These are phyloP conservation scores for Willaertia magna DNA, from an alignment of 208 protist genomes.

Conservation along the genomic window DNA sequence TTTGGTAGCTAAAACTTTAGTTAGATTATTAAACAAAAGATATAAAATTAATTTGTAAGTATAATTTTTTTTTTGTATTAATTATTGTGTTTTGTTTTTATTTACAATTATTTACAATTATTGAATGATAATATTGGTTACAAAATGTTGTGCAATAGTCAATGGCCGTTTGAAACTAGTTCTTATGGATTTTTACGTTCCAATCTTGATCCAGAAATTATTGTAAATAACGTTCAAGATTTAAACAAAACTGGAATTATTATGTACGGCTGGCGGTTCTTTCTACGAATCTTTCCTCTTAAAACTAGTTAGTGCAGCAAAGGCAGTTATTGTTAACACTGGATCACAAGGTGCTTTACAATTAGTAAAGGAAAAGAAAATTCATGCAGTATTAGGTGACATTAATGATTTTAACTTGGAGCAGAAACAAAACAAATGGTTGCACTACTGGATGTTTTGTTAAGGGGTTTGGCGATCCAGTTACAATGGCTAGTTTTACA, in stretches of 20 bases:
- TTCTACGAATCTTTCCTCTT: neutral
- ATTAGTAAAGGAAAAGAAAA: neutral
- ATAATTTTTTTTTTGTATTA: neutral
- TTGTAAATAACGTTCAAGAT: neutral
- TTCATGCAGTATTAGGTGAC: neutral
- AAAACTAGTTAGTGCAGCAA: neutral
- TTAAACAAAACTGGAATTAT: neutral
- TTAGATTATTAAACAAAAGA: neutral
- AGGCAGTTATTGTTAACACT: neutral
- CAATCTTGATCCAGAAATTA: neutral
- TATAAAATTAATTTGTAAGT: neutral
- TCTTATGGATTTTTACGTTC: neutral
- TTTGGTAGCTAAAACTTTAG: too few species aligned
- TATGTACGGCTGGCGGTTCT: neutral
- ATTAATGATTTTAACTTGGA: neutral
- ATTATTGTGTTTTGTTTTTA: too few species aligned
- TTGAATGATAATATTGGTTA: too few species aligned
- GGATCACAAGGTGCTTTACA: neutral
- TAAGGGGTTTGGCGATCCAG: neutral
- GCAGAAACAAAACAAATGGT: neutral
- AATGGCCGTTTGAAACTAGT: too few species aligned
- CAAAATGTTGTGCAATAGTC: neutral
- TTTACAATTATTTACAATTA: too few species aligned
- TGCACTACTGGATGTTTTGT: neutral
- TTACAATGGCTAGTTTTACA: neutral